These are phyloP conservation scores for Tilletia walkeri DNA, from an alignment of 1,284 basidiomycete species.

Conservation along the genomic window DNA sequence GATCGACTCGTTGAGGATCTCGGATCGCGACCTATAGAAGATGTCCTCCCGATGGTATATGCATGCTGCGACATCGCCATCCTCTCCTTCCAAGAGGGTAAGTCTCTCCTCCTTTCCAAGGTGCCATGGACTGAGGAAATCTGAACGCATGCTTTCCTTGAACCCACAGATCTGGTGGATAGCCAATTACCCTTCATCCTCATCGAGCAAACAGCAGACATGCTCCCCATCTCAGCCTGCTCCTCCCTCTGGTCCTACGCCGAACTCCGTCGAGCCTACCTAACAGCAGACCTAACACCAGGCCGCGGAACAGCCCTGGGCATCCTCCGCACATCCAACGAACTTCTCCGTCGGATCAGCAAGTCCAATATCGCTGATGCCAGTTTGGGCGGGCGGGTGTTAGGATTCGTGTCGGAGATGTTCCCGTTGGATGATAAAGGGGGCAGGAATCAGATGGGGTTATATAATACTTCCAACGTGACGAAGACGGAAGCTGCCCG, in stretches of 20 bases:
- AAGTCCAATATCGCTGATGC: slow-evolving; percentile 74
- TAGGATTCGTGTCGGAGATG: slow-evolving; percentile 77
- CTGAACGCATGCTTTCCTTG: neutral
- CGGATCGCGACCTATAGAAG: neutral
- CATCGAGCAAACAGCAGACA: slow-evolving; percentile 12
- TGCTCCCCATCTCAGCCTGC: neutral
- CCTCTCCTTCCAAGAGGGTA: neutral
- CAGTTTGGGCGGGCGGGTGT: slow-evolving; percentile 80
- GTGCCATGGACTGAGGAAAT: neutral
- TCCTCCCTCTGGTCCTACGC: slow-evolving; percentile 3
- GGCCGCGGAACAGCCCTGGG: slow-evolving; percentile 81
- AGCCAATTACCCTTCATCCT: neutral
- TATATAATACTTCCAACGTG: slow-evolving; percentile 67
- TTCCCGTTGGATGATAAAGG: slow-evolving; percentile 84
- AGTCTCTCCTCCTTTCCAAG: neutral
- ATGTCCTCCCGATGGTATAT: neutral
- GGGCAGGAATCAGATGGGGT: slow-evolving; percentile 83
- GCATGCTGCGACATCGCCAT: slow-evolving; percentile 6
- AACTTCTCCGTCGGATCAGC: slow-evolving; percentile 76
- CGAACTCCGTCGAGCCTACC: neutral
- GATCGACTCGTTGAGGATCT: neutral
- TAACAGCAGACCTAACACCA: slow-evolving; percentile 64
- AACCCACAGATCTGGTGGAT: neutral
- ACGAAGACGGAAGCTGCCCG: slow-evolving; percentile 35
- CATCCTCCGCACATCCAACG: slow-evolving; percentile 78